Base-by-base conservation (phyloP, 1,284 basidiomycete species). In the Apiotrichum brassicae region DNA sequence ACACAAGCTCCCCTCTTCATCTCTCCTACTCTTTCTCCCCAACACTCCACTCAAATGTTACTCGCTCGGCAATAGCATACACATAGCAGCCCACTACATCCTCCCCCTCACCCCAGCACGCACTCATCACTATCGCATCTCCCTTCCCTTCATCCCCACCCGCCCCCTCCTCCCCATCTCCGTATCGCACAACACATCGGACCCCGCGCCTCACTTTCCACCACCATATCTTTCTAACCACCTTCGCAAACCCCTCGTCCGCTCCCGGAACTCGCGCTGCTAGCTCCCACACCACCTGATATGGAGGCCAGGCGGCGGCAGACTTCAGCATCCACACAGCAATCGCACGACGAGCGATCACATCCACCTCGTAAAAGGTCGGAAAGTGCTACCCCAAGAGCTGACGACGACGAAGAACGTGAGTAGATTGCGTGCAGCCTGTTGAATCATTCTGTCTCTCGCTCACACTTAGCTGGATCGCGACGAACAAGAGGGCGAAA, bases 401-500 rank as follows among this genome's bases (percentile, higher is more conserved):
- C 46, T 12, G 59, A 59, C 8, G 48, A 51, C 7, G 59, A 59
- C 6, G 59, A 61, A 24, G 57, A 61, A 25, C 45, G 57, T 59
- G 44, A 50, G 57, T 49, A 3, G 20, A n/a, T 34, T 34, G 33
- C 14, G 28, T 30, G 8, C 33, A 13, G n/a, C 33, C 33, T 13
- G 33, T 11, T 9, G 11, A 30, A 30, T 14, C 28, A 2, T 14
- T n/a, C n/a, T n/a, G n/a, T n/a, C n/a, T n/a, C n/a, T 19, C 24
- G 46, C 43, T 49, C 25, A 48, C 46, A 40, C 19, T 4, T n/a
- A 16, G 33, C 48, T 63, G 67, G 53, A 30, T 62, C 58, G 3
- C 60, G 62, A 36, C 57, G 69, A 24, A 72, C 70, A 16, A 54
- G 71, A 36, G 58, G 59, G 14, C 55, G 67, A 18, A 70, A 71